phyloP scores from a whole-genome alignment of 805 yeast genomes.

The Ogataea pilisensis region DNA sequence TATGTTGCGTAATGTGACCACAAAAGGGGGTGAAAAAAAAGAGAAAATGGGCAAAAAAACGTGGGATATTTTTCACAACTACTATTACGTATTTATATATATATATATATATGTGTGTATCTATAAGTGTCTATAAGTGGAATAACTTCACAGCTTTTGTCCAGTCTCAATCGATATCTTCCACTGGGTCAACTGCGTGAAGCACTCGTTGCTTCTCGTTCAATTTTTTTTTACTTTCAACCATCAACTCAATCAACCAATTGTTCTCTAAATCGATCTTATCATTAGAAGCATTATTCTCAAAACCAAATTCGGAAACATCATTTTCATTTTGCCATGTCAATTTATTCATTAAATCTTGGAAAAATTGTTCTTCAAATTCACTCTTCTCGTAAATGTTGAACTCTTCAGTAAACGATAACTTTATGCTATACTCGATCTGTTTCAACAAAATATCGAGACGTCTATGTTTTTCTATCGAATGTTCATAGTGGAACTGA shows the following conservation, averaged over 20 bases:
- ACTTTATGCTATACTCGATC: slow-evolving; percentile 12
- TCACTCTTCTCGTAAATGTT: neutral
- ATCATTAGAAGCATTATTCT: neutral
- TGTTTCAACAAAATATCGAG: slow-evolving; percentile 15
- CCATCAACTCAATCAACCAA: slow-evolving; percentile 6
- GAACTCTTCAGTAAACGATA: neutral
- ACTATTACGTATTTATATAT: too few relatives aligned
- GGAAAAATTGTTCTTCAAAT: slow-evolving; percentile 3
- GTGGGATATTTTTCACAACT: too few relatives aligned
- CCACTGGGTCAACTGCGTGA: too few relatives aligned
- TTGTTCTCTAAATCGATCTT: neutral
- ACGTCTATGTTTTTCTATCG: slow-evolving; percentile 17
- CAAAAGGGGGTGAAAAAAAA: too few relatives aligned
- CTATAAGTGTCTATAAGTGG: too few relatives aligned
- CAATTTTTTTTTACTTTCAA: neutral
- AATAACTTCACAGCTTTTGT: too few relatives aligned
- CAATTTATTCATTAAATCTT: too few relatives aligned
- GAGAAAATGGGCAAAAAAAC: too few relatives aligned
- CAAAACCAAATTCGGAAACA: neutral
- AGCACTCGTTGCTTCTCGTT: too few relatives aligned
- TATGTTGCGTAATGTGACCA: neutral
- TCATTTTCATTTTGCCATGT: too few relatives aligned
- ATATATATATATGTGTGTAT: too few relatives aligned
- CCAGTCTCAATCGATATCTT: too few relatives aligned
- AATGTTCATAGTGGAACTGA: slow-evolving; percentile 11